A percentile compares a stretch with the other conserved stretches of the same genome.
Conservation (phyloP, 306 rosid genomes). For the Cucurbita maxima region DNA sequence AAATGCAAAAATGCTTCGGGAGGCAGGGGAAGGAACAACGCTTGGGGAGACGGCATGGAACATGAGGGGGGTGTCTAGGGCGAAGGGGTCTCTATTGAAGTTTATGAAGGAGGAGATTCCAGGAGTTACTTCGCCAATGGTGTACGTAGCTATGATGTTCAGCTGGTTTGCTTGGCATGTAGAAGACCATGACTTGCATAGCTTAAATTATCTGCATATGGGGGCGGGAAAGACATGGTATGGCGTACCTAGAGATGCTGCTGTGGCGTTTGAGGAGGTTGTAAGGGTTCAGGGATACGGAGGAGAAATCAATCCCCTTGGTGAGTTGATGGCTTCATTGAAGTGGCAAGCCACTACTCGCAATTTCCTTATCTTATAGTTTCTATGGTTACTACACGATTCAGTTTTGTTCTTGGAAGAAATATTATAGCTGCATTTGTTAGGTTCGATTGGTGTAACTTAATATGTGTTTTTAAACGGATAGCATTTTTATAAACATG, state of each 20-base stretch:
- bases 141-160: constrained; percentile 88
- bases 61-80: constrained; percentile 77
- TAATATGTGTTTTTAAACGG: not conserved
- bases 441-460: not conserved
- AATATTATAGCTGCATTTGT: not conserved
- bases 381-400: not conserved
- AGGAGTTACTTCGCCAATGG: constrained; percentile 93
- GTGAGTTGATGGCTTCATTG: constrained; percentile 34
- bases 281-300: constrained; percentile 89
- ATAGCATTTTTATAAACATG: not conserved
- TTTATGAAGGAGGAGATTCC: constrained; percentile 99
- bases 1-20: constrained; percentile 20
- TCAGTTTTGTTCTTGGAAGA: not conserved
- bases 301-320: constrained; percentile 91
- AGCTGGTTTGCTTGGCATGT: constrained; percentile 99
- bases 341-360: not conserved
- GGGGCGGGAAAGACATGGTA: constrained; percentile 98
- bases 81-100: constrained; percentile 73
- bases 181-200: constrained; percentile 96
- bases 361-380: constrained; percentile 13
- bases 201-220: constrained; percentile 81
- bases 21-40: constrained; percentile 43
- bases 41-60: constrained; percentile 91
- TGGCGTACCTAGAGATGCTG: constrained; percentile 88
- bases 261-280: constrained; percentile 89